Base-by-base conservation (phyloP, 1,139 yeast species). In the Saccharomyces hybrid region DNA sequence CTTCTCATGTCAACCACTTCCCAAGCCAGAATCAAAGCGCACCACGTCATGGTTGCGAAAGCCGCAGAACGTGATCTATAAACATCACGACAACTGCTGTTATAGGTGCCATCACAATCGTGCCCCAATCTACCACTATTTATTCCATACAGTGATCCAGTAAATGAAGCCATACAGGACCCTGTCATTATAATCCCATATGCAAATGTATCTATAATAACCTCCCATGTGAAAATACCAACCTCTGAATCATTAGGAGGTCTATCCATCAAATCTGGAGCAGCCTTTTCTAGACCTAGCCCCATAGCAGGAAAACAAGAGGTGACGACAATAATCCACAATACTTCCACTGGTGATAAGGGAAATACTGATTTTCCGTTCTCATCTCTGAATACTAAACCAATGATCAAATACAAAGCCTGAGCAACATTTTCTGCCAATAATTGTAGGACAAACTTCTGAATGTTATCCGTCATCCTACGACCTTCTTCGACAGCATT, bases 291-390 rank as follows among this genome's bases (percentile, higher is more conserved):
- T 42, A 93, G 96, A 56, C 99, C 99, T 51, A 93, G 77, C 0
- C 97, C 89, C 75, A 93, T 98, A 0, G 99, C 99, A 2, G 99
- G 99, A 41, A 98, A 98, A 2, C 99, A 98, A 70, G 95, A 98
- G 93, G 95, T 93, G 59, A 93, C 80, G 53, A 93, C 95, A 70
- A 93, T 93, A 68, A 93, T 90, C 98, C 99, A 93, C 65, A 93
- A 76, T 61, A 95, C 95, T 75, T 93, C 98, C 95, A 93, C 95
- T 25, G 99, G 97, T 65, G 95, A 91, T 62, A 93, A 78, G 8
- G 99, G 99, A 66, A 90, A 61, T 9, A 67, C 70, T 5, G 71
- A 67, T 87, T 56, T 96, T 90, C 61, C 88, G 74, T 54, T 89
- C 83, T 69, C 86, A 82, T 62, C 91, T 73, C 11, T 97, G 87